Conservation (phyloP, 176 grass and related monocot species). For the Oropetium thomaeum region DNA sequence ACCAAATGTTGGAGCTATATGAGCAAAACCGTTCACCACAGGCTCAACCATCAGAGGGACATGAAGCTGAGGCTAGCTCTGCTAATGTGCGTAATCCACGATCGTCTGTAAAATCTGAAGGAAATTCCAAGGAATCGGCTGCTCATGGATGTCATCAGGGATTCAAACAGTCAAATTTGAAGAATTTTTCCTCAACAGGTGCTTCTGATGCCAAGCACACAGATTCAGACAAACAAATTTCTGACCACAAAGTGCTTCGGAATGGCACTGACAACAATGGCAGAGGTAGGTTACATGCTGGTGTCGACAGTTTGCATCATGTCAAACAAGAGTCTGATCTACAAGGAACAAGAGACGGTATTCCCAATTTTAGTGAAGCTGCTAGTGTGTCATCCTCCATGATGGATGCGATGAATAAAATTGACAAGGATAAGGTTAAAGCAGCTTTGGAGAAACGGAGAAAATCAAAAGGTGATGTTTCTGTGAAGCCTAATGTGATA, state of each 20-base stretch:
- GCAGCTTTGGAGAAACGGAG: slow-evolving; percentile 79
- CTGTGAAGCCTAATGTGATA: slow-evolving; percentile 56
- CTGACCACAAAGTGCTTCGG: slow-evolving; percentile 20
- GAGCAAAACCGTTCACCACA: slow-evolving; percentile 58
- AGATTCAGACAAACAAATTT: slow-evolving; percentile 47
- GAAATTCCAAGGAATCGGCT: slow-evolving; percentile 46
- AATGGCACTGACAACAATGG: slow-evolving; percentile 24
- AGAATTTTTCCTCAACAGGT: slow-evolving; percentile 29
- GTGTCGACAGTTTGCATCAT: slow-evolving; percentile 20
- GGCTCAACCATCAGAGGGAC: slow-evolving; percentile 48
- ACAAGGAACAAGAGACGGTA: slow-evolving; percentile 35
- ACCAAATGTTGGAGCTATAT: slow-evolving; percentile 96
- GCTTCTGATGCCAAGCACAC: slow-evolving; percentile 23
- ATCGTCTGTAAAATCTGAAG: slow-evolving; percentile 45
- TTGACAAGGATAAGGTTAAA: slow-evolving; percentile 91
- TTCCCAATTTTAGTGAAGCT: slow-evolving; percentile 32
- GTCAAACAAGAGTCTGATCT: slow-evolving; percentile 23
- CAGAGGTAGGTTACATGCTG: slow-evolving; percentile 32
- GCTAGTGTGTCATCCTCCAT: slow-evolving; percentile 52
- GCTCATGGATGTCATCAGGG: slow-evolving; percentile 36
- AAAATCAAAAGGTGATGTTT: slow-evolving; percentile 59
- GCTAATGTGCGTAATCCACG: slow-evolving; percentile 58
- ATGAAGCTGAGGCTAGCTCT: slow-evolving; percentile 80
- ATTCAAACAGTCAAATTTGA: slow-evolving; percentile 32
- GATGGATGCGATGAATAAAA: slow-evolving; percentile 79